These are phyloP conservation scores for Juglanconis sp. DNA, from an alignment of 2,329 filamentous ascomycete species.

Conservation along the genomic window DNA sequence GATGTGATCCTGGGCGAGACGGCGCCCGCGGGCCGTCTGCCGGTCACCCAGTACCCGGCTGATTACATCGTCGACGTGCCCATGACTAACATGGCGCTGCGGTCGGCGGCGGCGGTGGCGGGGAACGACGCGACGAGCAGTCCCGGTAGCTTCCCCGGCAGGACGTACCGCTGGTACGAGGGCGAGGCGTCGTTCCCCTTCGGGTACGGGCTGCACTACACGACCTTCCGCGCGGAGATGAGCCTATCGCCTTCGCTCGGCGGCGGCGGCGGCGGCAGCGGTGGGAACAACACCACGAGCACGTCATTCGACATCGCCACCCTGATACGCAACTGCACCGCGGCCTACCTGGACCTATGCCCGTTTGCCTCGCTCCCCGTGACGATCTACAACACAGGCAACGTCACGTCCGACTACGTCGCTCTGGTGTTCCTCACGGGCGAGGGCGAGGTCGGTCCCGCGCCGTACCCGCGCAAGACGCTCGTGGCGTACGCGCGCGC, in stretches of 20 bases:
- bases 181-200: conserved; percentile 49
- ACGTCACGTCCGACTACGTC: conserved; percentile 48
- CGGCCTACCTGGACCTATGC: conserved; percentile 38
- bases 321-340: conserved; percentile 33
- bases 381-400: conserved; percentile 46
- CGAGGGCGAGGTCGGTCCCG: conserved; percentile 41
- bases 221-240: conserved; percentile 40
- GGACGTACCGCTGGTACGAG: conserved; percentile 59
- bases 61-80: conserved; percentile 47
- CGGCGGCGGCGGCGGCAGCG: conserved; percentile 3
- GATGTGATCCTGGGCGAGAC: conserved; percentile 49
- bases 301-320: conserved; percentile 31
- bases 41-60: conserved; percentile 54
- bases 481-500: conserved; percentile 50
- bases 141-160: conserved; percentile 38
- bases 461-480: conserved; percentile 50
- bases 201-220: conserved; percentile 57
- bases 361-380: conserved; percentile 40
- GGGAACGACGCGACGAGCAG: no score
- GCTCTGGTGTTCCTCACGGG: conserved; percentile 48
- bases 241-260: conserved; percentile 18
- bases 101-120: conserved; percentile 27
- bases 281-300: no score
- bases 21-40: conserved; percentile 51
- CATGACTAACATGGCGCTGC: conserved; percentile 55